Base-by-base conservation (phyloP, 208 protist genomes). In the Trypanosoma grayi region DNA sequence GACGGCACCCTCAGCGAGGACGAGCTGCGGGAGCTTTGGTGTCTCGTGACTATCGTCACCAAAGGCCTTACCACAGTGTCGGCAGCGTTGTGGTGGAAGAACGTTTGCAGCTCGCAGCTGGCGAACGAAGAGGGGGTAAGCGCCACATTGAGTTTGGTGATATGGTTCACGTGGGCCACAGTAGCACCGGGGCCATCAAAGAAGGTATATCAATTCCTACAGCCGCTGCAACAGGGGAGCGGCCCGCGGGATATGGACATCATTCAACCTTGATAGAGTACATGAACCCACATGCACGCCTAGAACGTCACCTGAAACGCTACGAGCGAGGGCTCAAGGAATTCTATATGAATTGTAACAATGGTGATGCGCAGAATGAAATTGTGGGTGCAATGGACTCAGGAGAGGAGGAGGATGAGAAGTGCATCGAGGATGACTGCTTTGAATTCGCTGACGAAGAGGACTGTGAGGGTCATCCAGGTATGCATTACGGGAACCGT, bases 301-400 rank as follows among this genome's bases (percentile, higher is more conserved):
- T 91, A 34, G 69, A 87, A 56, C 77, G 79, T 3, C 81, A 91
- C 61, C 67, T 87, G 30, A 72, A 73, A 28, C 66, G 68, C 5
- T 81, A 83, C 27, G 80, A 91, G 52, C 70, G 64, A 10, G 72
- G 66, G 39, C 71, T 91, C 31, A 75, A 64, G 40, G 63, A 59
- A 18, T 57, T 67, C 11, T 72, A 75, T 54, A 20, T 25, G 39
- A 60, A 51, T 40, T 37, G 24, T 34, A 27, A 52, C 18, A 36
- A 22, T 27, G 37, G 45, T 62, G 54, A 59, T 25, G 40, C 6
- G 13, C 34, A 27, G 8, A 22, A 59, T 22, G 56, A 66, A 6
- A 18, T 18, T 30, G 0, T 33, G 31, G 41, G 20, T 30, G 50
- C 37, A 57, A 20, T 20, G 16, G 27, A 47, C 0, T 20, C n/a